A percentile compares a stretch with the other conserved stretches of the same genome.
Conservation (phyloP, 768 basidiomycete genomes). For the Fibroporia radiculosa region DNA sequence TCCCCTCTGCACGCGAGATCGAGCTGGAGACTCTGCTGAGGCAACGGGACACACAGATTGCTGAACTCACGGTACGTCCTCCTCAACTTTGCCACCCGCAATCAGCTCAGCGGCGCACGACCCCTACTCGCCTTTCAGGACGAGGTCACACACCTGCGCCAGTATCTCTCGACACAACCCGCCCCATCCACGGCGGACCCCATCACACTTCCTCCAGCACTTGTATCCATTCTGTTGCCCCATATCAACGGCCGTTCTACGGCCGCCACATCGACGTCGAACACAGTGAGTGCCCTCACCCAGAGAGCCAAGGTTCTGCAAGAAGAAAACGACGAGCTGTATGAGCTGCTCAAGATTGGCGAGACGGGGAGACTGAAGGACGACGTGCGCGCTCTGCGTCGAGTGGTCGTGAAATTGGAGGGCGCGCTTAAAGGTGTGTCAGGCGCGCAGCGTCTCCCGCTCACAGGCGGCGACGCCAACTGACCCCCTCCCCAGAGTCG, state of each 20-base stretch:
- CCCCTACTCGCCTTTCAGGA: slow-evolving; percentile 40
- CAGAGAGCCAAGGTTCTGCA: slow-evolving; percentile 68
- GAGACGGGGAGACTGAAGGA: slow-evolving; percentile 81
- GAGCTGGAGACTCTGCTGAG: slow-evolving; percentile 77
- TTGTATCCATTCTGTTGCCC: slow-evolving; percentile 62
- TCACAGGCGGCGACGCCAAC: slow-evolving; percentile 1
- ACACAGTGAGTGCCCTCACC: slow-evolving; percentile 65
- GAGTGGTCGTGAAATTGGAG: slow-evolving; percentile 63
- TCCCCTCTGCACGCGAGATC: slow-evolving; percentile 69
- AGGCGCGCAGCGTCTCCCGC: slow-evolving; percentile 3
- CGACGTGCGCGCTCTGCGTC: slow-evolving; percentile 62
- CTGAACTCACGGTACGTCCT: slow-evolving; percentile 60
- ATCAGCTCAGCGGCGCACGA: slow-evolving; percentile 7
- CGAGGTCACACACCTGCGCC: slow-evolving; percentile 63
- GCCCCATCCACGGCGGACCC: slow-evolving; percentile 51
- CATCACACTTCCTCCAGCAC: slow-evolving; percentile 61
- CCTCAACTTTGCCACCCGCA: not conserved
- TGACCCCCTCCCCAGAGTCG: slow-evolving; percentile 48
- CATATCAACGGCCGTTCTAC: slow-evolving; percentile 44
- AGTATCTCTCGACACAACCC: slow-evolving; percentile 55
- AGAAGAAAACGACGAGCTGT: slow-evolving; percentile 84
- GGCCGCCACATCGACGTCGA: slow-evolving; percentile 28
- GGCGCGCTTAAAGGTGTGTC: slow-evolving; percentile 65
- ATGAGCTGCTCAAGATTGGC: slow-evolving; percentile 61
- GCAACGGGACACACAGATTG: slow-evolving; percentile 64